Base-by-base conservation (phyloP, 1,284 basidiomycete species). In the Rhodofomes roseus region DNA sequence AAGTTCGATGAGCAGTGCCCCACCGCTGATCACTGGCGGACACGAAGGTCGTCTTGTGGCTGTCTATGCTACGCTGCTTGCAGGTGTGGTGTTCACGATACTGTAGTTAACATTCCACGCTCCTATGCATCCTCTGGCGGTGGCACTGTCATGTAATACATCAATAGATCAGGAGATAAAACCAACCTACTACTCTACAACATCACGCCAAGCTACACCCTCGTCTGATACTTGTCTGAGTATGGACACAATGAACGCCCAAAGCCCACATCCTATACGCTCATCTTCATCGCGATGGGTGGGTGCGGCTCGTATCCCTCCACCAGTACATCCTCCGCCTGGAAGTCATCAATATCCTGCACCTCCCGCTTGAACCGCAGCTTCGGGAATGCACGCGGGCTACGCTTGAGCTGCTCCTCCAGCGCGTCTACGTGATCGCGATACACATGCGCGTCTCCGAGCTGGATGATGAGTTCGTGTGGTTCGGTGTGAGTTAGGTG, bases 361-460 rank as follows among this genome's bases (percentile, higher is more conserved):
- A 81, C 79, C 22, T 85, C 79, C 59, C 91, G 80, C 55, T 78
- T 83, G 82, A 90, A 93, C 34, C 77, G 74, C 40, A 99, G 73
- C 62, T 83, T 95, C 0, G 96, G 96, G 78, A 98, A 98, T 6
- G 84, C 76, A 50, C 84, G 81, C 7, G 96, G 96, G 63, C 86
- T 81, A 25, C 96, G 79, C 70, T 83, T 78, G 40, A 98, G 80
- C 74, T 99, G 96, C 34, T 82, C 79, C 70, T 91, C 78, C 36
- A 99, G 81, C 14, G 95, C 92, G 22, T 91, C 89, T 46, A 97
- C 84, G 69, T 99, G 97, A 71, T 99, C 94, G 51, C 83, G 80
- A 77, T 99, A 99, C 6, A 99, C 94, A 69, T 99, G 96, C 3
- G 96, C 95, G 68, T 99, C 96, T 7, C 96, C 96, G 68, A 99